Evolutionary conservation across 176 grass and related monocot genomes (phyloP), one percentile per base, ranked within the genome.

Genomic region (bread wheat (Triticum aestivum)): DNA sequence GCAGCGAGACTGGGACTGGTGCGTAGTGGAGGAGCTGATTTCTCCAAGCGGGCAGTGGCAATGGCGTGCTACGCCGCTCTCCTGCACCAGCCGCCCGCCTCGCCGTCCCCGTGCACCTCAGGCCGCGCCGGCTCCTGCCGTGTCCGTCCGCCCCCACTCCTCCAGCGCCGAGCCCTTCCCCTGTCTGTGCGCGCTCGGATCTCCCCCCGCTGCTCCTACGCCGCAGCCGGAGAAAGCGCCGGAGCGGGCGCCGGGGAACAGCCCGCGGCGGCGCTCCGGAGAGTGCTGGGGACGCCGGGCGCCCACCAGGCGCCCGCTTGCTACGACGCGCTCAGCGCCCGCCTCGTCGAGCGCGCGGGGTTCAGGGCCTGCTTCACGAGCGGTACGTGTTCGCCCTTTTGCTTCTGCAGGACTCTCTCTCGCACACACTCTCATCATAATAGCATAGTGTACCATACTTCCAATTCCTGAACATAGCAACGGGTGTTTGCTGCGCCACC

Each of bases 251-350:
- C 67, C 23, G 69, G 54, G 37, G 89, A 89, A 5, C 12, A 72
- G 2, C 82, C 87, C 9, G 90, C 87, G 3, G 74, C 87, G 65
- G 72, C 37, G 47, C 96, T 98, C 29, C 83, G 93, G 52, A 59
- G 82, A 72, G 35, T 98, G 4, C 87, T 96, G 38, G 88, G 87
- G 75, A 82, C 82, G 3, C 79, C 90, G 3, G 93, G 93, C 1
- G 80, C 88, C 24, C 92, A 96, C 78, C 96, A 94, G 88, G 93
- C 93, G 13, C 93, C 93, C 20, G 91, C 93, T 35, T 98, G 96
- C 90, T 98, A 96, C 70, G 96, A 98, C 51, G 96, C 93, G 35
- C 90, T 98, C 29, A 96, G 96, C 47, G 97, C 90, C 9, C 93
- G 86, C 71, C 94, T 96, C 27, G 86, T 98, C 29, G 75, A 92